Evolutionary conservation across 1,284 basidiomycete genomes (phyloP), one percentile per base, ranked within the genome.

Genomic region (Irpex rosettiformis): DNA sequence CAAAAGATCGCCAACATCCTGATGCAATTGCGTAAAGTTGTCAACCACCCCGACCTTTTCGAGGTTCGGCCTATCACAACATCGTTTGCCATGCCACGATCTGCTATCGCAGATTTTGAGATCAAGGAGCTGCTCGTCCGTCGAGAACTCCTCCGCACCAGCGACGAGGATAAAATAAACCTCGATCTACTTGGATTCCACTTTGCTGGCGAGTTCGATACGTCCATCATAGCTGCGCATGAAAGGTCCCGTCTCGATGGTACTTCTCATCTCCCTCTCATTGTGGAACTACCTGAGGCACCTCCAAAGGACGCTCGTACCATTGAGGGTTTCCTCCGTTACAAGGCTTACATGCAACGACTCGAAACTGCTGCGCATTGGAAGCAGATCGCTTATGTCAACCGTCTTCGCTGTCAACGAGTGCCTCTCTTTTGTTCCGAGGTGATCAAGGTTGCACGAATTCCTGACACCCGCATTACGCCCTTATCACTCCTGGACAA

Each of bases 31-130:
- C 84, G 93, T 55, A 96, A 96, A 75, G 93, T 95, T 42, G 96
- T 95, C 78, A 97, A 97, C 67, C 95, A 98, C 70, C 96, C 96
- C 0, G 92, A 98, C 70, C 79, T 98, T 22, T 98, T 98, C 72
- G 96, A 98, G 74, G 91, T 96, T 18, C 85, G 96, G 45, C 94
- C 94, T 0, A 93, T 98, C 65, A 85, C 93, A 48, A 98, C 96
- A 1, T 94, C 93, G 5, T 96, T 98, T 71, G 87, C 90, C 0
- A 93, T 95, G 89, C 75, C 82, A 37, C 83, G 85, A 28, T 91
- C 93, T 22, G 93, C 90, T 3, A 78, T 90, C 21, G 86, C 88
- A 16, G 90, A 93, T 62, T 98, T 85, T 68, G 93, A 96, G 75
- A 92, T 96, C 73, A 87, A 89, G 69, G 95, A 96, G 57, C 71